phyloP scores from a whole-genome alignment of 805 yeast genomes.

The Nakazawaea molendinolei region DNA sequence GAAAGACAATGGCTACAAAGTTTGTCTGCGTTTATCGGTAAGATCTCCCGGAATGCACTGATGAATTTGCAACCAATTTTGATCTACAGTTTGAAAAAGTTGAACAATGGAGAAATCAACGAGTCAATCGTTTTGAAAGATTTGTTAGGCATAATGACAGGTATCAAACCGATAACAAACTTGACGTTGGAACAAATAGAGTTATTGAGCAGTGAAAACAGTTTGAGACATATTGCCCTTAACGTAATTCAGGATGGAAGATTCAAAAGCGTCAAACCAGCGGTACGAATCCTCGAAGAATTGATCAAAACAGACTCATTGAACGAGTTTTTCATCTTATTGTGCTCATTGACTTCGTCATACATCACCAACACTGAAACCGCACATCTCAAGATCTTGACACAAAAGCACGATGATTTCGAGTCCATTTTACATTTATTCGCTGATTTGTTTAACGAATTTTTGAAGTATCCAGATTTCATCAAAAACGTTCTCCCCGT shows the following conservation, averaged over 20 bases:
- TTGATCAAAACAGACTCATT: slow-evolving; percentile 38
- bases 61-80: slow-evolving; percentile 63
- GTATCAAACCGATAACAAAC: slow-evolving; percentile 61
- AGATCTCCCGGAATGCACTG: slow-evolving; percentile 44
- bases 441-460: slow-evolving; percentile 50
- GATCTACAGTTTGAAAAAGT: slow-evolving; percentile 50
- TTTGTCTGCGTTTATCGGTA: slow-evolving; percentile 71
- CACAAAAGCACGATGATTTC: slow-evolving; percentile 68
- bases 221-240: slow-evolving; percentile 50
- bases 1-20: slow-evolving; percentile 85
- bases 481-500: slow-evolving; percentile 32
- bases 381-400: slow-evolving; percentile 61
- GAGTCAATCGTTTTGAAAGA: slow-evolving; percentile 63
- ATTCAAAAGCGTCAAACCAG: slow-evolving; percentile 37
- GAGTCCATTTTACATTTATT: slow-evolving; percentile 60
- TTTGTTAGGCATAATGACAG: slow-evolving; percentile 67
- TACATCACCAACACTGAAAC: slow-evolving; percentile 28
- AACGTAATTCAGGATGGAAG: slow-evolving; percentile 55
- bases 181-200: slow-evolving; percentile 59
- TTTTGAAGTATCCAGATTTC: slow-evolving; percentile 30
- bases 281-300: slow-evolving; percentile 39
- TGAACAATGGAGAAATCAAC: slow-evolving; percentile 52
- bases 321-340: slow-evolving; percentile 59
- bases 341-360: slow-evolving; percentile 42
- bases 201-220: slow-evolving; percentile 55